Percentiles rank a stretch among this genome's conserved stretches.
These are phyloP conservation scores for Boletales sp. DNA, from an alignment of 768 basidiomycete genomes.

Conservation along the genomic window DNA sequence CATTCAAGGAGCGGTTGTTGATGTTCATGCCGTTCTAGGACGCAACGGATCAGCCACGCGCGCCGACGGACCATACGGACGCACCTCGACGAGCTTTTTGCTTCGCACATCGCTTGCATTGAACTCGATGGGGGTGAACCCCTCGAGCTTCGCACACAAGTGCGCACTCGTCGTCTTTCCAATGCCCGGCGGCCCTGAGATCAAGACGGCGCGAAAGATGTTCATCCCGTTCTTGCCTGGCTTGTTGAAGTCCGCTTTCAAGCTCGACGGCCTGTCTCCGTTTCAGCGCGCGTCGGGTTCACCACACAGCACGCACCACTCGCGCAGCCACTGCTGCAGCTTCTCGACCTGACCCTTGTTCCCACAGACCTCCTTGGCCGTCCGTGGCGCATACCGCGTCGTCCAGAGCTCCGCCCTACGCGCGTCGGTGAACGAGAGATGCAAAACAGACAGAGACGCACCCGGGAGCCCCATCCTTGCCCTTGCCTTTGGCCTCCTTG, in stretches of 20 bases:
- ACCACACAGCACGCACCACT: constrained; percentile 79
- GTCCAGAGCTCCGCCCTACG: constrained; percentile 81
- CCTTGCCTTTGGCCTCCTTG: constrained; percentile 22
- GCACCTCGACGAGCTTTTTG: constrained; percentile 93
- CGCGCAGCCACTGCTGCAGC: constrained; percentile 78
- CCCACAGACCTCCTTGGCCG: constrained; percentile 88
- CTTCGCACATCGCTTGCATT: constrained; percentile 96
- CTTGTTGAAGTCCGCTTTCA: constrained; percentile 83
- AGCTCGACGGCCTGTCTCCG: constrained; percentile 77
- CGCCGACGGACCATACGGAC: too few species aligned
- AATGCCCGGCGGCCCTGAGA: constrained; percentile 94
- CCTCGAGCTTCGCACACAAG: constrained; percentile 83
- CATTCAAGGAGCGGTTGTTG: constrained; percentile 84
- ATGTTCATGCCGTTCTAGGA: constrained; percentile 83
- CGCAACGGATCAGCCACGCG: too few species aligned
- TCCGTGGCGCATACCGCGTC: constrained; percentile 87
- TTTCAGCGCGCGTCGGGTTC: too few species aligned
- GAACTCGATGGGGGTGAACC: constrained; percentile 90
- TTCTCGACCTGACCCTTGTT: constrained; percentile 93
- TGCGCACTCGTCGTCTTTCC: constrained; percentile 98
- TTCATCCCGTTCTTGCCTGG: constrained; percentile 91
- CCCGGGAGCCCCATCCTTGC: constrained; percentile 20
- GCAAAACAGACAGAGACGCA: constrained; percentile 3
- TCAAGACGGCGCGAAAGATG: constrained; percentile 78
- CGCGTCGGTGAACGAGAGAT: not conserved